phyloP scores from a whole-genome alignment of 768 basidiomycete species.

The Xerocomellus dryophilus region DNA sequence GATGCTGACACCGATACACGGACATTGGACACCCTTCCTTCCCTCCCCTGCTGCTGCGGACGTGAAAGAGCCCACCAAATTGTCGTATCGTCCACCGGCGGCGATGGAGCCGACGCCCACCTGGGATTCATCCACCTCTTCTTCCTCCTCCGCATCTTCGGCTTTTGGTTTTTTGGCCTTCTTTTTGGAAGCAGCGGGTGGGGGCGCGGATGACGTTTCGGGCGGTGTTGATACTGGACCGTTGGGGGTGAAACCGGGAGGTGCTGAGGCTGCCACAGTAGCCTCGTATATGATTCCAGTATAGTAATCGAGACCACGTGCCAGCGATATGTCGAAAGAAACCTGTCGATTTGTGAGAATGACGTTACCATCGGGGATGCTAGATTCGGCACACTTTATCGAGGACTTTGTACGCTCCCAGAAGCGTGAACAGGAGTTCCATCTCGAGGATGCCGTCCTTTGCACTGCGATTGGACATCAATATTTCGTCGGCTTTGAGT shows the following conservation, averaged over 20 bases:
- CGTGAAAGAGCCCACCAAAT: constrained; percentile 90
- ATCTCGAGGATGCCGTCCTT: constrained; percentile 86
- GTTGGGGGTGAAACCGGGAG: constrained; percentile 69
- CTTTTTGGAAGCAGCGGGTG: constrained; percentile 33
- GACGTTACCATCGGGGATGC: not conserved
- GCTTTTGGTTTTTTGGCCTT: constrained; percentile 41
- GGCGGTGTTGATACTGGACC: constrained; percentile 39
- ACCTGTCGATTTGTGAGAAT: not conserved
- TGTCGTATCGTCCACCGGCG: constrained; percentile 96
- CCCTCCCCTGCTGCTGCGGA: constrained; percentile 72
- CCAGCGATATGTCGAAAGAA: constrained; percentile 76
- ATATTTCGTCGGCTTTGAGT: constrained; percentile 57
- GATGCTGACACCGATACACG: constrained; percentile 90
- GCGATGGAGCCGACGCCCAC: constrained; percentile 99
- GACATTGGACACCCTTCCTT: constrained; percentile 64
- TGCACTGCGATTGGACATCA: constrained; percentile 71
- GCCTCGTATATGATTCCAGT: constrained; percentile 99
- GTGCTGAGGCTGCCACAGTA: constrained; percentile 88
- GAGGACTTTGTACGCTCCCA: constrained; percentile 74
- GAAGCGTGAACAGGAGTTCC: constrained; percentile 76
- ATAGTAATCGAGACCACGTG: constrained; percentile 98
- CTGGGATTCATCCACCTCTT: constrained; percentile 88
- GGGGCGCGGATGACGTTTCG: constrained; percentile 22
- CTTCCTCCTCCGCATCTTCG: constrained; percentile 54
- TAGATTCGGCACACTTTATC: constrained; percentile 55